These are phyloP conservation scores for Keithomyces neogunnii DNA, from an alignment of 2,329 filamentous ascomycete genomes.

Conservation along the genomic window DNA sequence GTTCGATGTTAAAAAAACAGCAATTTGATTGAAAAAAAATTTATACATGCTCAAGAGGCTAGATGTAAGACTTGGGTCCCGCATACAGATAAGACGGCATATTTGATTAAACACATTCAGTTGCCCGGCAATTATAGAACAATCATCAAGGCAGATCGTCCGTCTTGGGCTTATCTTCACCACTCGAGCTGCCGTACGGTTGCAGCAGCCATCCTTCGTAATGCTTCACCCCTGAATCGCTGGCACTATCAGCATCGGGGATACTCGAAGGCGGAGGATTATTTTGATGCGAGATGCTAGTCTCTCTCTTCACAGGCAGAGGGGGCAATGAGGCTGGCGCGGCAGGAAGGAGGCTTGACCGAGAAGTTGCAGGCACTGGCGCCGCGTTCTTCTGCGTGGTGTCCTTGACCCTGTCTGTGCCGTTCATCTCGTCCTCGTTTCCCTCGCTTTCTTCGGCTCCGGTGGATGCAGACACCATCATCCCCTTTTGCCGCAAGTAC, in stretches of 20 bases:
- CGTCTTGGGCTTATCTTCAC: slow-evolving; percentile 19
- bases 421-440: slow-evolving; percentile 7
- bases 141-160: slow-evolving; percentile 22
- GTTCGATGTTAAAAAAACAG: background rate
- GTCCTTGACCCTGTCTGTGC: background rate
- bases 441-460: slow-evolving; percentile 11
- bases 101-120: background rate
- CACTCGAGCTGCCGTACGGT: slow-evolving; percentile 25
- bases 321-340: slow-evolving; percentile 29
- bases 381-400: slow-evolving; percentile 1
- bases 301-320: slow-evolving; percentile 24
- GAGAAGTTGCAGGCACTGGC: slow-evolving; percentile 9
- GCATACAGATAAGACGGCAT: background rate
- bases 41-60: too few relatives aligned
- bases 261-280: slow-evolving; percentile 19
- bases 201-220: slow-evolving; percentile 29
- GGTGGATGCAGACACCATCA: slow-evolving; percentile 27
- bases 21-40: background rate
- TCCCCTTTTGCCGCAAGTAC: slow-evolving; percentile 53
- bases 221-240: slow-evolving; percentile 22
- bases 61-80: too few relatives aligned
- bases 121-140: background rate
- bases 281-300: slow-evolving; percentile 23
- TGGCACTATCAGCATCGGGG: slow-evolving; percentile 22
- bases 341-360: slow-evolving; percentile 26